Evolutionary conservation across 2,329 filamentous ascomycete genomes (phyloP).

Genomic region (Diplodia sapinea): DNA sequence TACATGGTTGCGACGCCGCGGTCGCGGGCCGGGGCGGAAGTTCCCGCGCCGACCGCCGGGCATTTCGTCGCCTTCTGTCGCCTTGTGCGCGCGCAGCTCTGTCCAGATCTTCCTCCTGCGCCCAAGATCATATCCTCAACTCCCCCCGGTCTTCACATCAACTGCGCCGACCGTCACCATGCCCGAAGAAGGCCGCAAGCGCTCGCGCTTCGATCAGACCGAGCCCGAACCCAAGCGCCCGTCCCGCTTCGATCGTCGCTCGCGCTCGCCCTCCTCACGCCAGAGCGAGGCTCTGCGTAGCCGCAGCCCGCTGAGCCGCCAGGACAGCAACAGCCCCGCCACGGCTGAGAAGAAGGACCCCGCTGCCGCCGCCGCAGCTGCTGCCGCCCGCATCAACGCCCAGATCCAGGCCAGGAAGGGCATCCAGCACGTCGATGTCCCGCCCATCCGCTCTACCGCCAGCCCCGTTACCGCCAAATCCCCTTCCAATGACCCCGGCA

Average conservation of each 20-base stretch:
- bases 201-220: slow-evolving; percentile 92
- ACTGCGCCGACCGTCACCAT: slow-evolving; percentile 52
- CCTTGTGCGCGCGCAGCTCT: slow-evolving; percentile 20
- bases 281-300: slow-evolving; percentile 74
- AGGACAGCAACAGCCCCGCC: slow-evolving; percentile 54
- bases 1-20: neutral
- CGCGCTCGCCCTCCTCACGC: slow-evolving; percentile 74
- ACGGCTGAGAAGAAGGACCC: slow-evolving; percentile 65
- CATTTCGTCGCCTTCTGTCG: slow-evolving; percentile 16
- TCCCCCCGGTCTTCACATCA: slow-evolving; percentile 1
- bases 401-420: slow-evolving; percentile 70
- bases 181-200: slow-evolving; percentile 83
- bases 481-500: slow-evolving; percentile 52
- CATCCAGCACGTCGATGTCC: slow-evolving; percentile 87
- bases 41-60: slow-evolving; percentile 18
- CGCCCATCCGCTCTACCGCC: slow-evolving; percentile 69
- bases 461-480: slow-evolving; percentile 62
- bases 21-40: slow-evolving; percentile 7
- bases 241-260: slow-evolving; percentile 90
- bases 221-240: slow-evolving; percentile 74
- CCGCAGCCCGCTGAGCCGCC: slow-evolving; percentile 74
- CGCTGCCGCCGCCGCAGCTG: slow-evolving; percentile 82
- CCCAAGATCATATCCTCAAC: neutral
- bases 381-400: slow-evolving; percentile 60
- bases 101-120: slow-evolving; percentile 4